Base-by-base conservation (phyloP, 352 stramenopile species). In the Phytophthora sojae region DNA sequence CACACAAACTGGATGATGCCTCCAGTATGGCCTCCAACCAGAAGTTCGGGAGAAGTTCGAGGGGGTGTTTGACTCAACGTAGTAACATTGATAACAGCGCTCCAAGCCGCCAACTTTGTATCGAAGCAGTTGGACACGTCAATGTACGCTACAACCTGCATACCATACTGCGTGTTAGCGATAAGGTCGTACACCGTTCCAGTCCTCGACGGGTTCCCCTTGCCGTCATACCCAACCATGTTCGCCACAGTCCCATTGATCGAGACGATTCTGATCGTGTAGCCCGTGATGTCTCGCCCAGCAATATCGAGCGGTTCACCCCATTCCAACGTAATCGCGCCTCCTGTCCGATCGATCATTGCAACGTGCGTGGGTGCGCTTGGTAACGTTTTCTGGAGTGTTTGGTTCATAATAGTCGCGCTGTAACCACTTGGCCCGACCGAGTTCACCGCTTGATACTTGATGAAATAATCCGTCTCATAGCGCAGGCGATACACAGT, bases 261-360 rank as follows among this genome's bases (percentile, higher is more conserved):
- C 0, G 58, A 58, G 30, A 62, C 66, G 30, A 89, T 64, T 50
- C 77, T 77, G 9, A 91, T 47, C 0, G 57, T 47, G 51, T 93
- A 92, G 1, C 82, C 86, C 2, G 70, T 76, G 49, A 93, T 77
- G 29, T 59, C 52, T 2, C 75, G 71, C 1, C 84, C 86, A 11
- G 75, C 86, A 42, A 88, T 37, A 56, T 93, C 86, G 0, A 88
- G 61, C 4, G 86, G 83, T n/a, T 88, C 82, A 1, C 67, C 53
- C 86, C 86, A 93, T 1, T 26, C 30, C 19, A 93, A 23, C 3
- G 52, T 54, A 25, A 85, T 67, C 0, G 83, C 74, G 2, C 83
- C 82, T 11, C 86, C 86, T 7, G 82, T 89, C 11, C 57, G 50
- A 7, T 64, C 71, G 0, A 51, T 39, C 0, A 82, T 19, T 1